Conservation (phyloP, 2,329 filamentous ascomycete species). For the Fusarium vanettenii region DNA sequence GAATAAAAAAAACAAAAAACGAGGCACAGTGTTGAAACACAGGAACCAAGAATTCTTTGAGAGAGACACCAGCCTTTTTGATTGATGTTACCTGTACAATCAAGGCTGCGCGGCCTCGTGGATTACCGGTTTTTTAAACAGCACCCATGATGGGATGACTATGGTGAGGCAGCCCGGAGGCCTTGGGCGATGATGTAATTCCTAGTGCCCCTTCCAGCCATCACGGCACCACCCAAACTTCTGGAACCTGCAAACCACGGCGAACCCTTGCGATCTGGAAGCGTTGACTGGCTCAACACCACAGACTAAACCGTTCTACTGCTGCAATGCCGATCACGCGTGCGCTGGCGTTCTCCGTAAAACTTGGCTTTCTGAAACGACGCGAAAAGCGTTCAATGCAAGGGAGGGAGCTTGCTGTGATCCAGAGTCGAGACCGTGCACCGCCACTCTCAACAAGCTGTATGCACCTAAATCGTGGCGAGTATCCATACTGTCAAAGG, state of each 20-base stretch:
- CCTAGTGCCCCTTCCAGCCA: constrained; percentile 2
- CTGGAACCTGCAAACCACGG: constrained; percentile 26
- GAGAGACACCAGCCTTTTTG: constrained; percentile 8
- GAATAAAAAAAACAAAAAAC: constrained; percentile 21
- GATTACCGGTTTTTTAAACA: constrained; percentile 35
- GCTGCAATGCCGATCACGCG: constrained; percentile 25
- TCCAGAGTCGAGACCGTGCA: constrained; percentile 10
- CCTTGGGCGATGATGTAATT: constrained; percentile 43
- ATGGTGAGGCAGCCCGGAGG: constrained; percentile 34
- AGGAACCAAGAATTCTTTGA: constrained; percentile 1
- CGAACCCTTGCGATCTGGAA: constrained; percentile 2
- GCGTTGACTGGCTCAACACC: constrained; percentile 18
- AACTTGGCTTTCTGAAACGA: constrained; percentile 27
- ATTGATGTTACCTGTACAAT: constrained; percentile 6
- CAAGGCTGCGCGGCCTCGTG: constrained; percentile 8
- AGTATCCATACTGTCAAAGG: not conserved
- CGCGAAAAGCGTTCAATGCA: not conserved
- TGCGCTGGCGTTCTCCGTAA: constrained; percentile 21
- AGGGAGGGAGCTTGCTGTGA: constrained; percentile 23
- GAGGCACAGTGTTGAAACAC: constrained; percentile 6
- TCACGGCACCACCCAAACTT: constrained; percentile 11
- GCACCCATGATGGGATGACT: constrained; percentile 17
- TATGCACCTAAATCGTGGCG: constrained; percentile 15
- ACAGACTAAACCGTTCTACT: constrained; percentile 19
- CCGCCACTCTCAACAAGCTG: constrained; percentile 28